A percentile compares a stretch with the other conserved stretches of the same genome.
Conservation (phyloP, 192 early-diverging fungal species). For the Diversispora epigaea region DNA sequence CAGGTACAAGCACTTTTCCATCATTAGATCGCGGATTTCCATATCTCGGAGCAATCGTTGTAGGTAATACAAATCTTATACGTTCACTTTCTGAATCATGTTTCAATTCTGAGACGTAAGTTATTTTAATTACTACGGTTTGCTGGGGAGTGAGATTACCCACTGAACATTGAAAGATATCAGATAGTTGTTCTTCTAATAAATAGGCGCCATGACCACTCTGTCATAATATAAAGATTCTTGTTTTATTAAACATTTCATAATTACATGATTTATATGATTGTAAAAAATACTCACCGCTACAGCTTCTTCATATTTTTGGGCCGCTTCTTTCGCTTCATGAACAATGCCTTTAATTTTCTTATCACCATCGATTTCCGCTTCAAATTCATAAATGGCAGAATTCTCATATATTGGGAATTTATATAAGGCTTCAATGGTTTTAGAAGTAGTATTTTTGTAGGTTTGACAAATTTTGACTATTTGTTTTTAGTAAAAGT, state of each 20-base stretch:
- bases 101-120: constrained; percentile 50
- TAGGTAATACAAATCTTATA: constrained; percentile 49
- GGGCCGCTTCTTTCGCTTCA: constrained; percentile 3
- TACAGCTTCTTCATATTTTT: constrained; percentile 13
- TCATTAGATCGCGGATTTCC: background rate
- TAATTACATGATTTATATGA: background rate
- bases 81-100: constrained; percentile 48
- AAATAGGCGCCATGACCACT: constrained; percentile 14
- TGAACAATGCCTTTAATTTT: constrained; percentile 27
- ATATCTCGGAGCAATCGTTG: constrained; percentile 44
- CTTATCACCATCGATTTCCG: constrained; percentile 11
- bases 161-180: constrained; percentile 49
- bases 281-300: background rate
- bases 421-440: constrained; percentile 16
- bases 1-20: constrained; percentile 8
- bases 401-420: constrained; percentile 22
- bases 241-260: background rate
- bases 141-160: constrained; percentile 49
- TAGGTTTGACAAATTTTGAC: constrained; percentile 25
- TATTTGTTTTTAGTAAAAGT: background rate
- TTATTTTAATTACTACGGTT: constrained; percentile 43
- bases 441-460: constrained; percentile 5
- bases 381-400: constrained; percentile 26
- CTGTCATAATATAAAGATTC: background rate
- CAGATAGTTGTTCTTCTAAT: constrained; percentile 21